Base-by-base conservation (phyloP, 495 filamentous ascomycete species). In the Pseudomonodictys pantanalensis region DNA sequence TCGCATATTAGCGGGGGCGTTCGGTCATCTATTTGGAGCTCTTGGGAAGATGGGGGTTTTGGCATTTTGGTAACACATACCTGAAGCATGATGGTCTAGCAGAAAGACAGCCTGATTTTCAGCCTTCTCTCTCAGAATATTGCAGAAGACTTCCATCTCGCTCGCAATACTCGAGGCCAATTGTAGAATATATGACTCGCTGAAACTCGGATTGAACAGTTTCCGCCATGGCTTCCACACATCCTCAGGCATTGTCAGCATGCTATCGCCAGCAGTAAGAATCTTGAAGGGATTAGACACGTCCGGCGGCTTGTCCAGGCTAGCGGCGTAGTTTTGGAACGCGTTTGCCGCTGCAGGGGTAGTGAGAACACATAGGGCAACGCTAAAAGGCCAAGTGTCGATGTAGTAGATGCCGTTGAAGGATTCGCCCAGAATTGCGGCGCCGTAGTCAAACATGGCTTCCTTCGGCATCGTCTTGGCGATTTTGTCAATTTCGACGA, bases 171-270 rank as follows among this genome's bases (percentile, higher is more conserved):
- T 63, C 39, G 63, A 53, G 17, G 73, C 55, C 17, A 74, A 64
- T 20, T 55, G 67, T 50, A 72, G 61, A 10, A 74, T 47, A 61
- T 73, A 61, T 12, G 41, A 39, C 5, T 38, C 54, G 1, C 58
- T 52, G 52, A 73, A 74, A 0, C 69, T 68, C 5, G 71, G 69
- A 28, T 70, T 69, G 63, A 73, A 75, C 42, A 69, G 64, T 15
- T 45, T 39, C 38, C 72, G 43, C 65, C 62, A 69, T 18, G 28
- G 43, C 44, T 72, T 67, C 60, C 71, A 72, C 52, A 60, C 56
- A n/a, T 52, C 8, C 18, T 44, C 41, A 9, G 41, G 7, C 41
- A 44, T 44, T 8, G 8, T 44, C 11, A 44, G 22, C 7, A 20
- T 44, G 17, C 22, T 44, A 20, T 9, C 7, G 7, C 41, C 41